Evolutionary conservation across 352 stramenopile genomes (phyloP), one percentile per base, ranked within the genome.

Genomic region (Pseudoperonospora humuli): DNA sequence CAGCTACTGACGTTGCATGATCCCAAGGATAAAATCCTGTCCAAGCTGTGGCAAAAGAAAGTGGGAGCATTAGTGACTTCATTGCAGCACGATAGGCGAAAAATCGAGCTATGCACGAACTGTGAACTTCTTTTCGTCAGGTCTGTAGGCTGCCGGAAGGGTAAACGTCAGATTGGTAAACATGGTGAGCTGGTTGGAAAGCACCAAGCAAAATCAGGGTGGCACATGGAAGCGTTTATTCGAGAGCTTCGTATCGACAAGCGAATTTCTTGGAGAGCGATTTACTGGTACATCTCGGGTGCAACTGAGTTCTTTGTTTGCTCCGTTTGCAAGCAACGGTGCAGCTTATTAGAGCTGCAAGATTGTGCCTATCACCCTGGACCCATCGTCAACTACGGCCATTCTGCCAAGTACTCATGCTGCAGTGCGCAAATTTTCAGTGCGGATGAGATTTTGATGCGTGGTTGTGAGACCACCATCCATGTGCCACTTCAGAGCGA

Each of bases 251-350:
- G 64, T 4, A 49, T 56, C 7, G 53, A 75, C 17, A 70, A 64
- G 26, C 55, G 43, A 1, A 63, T 83, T 29, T 61, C 57, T 3
- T n/a, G n/a, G n/a, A n/a, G n/a, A n/a, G n/a, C n/a, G n/a, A n/a
- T n/a, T n/a, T n/a, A n/a, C n/a, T n/a, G n/a, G n/a, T n/a, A n/a
- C n/a, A n/a, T n/a, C n/a, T n/a, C n/a, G n/a, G n/a, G 67, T 1
- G 72, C 69, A 8, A 79, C 57, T 5, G 67, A 75, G 19, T 56
- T 47, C 19, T 82, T 89, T 18, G 36, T 44, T n/a, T 94, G 79
- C 42, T 48, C 17, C 8, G 45, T 53, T 6, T 91, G 75, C 48
- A 64, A 57, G 8, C 48, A 58, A 8, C 55, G 38, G 18, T 82
- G 55, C 29, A 68, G 52, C 19, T 55, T 81, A 3, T 17, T 78